A percentile compares a stretch with the other conserved stretches of the same genome.
Evolutionary conservation across 2,329 filamentous ascomycete species (phyloP).

Genomic region (Botrytis paeoniae): DNA sequence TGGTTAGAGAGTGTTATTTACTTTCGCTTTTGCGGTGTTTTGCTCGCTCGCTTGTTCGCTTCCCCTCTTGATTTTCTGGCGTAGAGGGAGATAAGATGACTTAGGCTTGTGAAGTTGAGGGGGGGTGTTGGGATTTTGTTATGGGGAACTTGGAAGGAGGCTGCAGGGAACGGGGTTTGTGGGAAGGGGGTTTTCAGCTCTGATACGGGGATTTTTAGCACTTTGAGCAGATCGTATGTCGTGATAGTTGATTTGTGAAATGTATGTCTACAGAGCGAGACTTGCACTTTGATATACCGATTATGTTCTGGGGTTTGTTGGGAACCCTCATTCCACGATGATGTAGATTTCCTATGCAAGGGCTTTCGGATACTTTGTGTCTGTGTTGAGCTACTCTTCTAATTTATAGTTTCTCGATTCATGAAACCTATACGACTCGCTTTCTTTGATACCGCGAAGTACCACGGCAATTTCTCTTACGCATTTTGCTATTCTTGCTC

Average conservation of each 20-base stretch:
- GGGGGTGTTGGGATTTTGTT: too few species aligned
- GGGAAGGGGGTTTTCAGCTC: slow-evolving; percentile 1
- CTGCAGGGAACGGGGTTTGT: too few species aligned
- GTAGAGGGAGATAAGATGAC: too few species aligned
- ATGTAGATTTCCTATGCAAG: slow-evolving; percentile 17
- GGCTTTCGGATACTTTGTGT: slow-evolving; percentile 20
- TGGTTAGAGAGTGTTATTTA: too few species aligned
- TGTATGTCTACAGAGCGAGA: slow-evolving; percentile 18
- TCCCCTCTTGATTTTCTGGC: too few species aligned
- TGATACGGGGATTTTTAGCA: slow-evolving; percentile 25
- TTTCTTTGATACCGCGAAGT: slow-evolving; percentile 18
- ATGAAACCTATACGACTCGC: not conserved
- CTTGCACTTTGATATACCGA: not conserved
- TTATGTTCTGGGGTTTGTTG: not conserved
- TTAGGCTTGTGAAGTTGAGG: too few species aligned
- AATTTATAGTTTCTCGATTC: not conserved
- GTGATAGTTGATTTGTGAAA: not conserved
- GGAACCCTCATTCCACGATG: slow-evolving; percentile 9
- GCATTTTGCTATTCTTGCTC: slow-evolving; percentile 16
- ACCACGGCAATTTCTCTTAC: slow-evolving; percentile 27
- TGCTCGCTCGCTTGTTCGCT: too few species aligned
- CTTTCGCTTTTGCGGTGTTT: too few species aligned
- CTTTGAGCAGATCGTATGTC: not conserved
- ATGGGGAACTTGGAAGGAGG: too few species aligned
- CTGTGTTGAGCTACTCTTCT: not conserved